Percentiles rank a stretch among this genome's conserved stretches.
These are phyloP conservation scores for Heterobasidion parviporum DNA, from an alignment of 1,284 basidiomycete genomes.

Conservation along the genomic window DNA sequence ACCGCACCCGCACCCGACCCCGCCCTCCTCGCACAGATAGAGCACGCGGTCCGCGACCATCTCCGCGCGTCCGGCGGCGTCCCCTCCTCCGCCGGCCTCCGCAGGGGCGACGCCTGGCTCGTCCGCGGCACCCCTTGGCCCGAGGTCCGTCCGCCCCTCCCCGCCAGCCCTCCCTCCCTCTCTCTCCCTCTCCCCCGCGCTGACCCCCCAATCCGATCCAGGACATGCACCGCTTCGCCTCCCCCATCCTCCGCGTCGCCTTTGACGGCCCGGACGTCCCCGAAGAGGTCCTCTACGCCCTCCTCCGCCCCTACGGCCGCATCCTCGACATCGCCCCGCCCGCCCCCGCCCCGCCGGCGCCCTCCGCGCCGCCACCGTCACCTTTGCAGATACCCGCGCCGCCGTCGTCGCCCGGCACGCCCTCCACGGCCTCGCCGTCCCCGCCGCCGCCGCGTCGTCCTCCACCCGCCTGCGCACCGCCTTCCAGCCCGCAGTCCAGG, in stretches of 20 bases:
- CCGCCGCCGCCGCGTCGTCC: neutral
- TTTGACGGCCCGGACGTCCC: conserved; percentile 84
- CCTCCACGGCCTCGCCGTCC: conserved; percentile 62
- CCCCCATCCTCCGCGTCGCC: conserved; percentile 61
- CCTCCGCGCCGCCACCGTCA: conserved; percentile 57
- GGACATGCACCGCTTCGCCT: conserved; percentile 83
- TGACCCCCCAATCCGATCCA: conserved; percentile 20
- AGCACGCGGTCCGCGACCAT: conserved; percentile 35
- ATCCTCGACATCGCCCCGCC: conserved; percentile 65
- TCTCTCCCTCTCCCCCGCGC: neutral
- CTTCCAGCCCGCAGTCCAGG: conserved; percentile 72
- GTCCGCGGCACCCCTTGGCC: conserved; percentile 80
- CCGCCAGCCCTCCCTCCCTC: too few relatives aligned
- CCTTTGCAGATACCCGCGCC: conserved; percentile 55
- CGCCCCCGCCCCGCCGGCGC: conserved; percentile 56
- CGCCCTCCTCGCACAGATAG: conserved; percentile 37
- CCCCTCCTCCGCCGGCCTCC: conserved; percentile 55
- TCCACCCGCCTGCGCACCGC: conserved; percentile 54
- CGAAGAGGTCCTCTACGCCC: conserved; percentile 67
- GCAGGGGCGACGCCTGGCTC: conserved; percentile 60
- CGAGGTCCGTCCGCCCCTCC: conserved; percentile 46
- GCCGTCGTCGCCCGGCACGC: conserved; percentile 83
- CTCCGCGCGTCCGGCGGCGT: conserved; percentile 42
- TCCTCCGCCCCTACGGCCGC: conserved; percentile 79
- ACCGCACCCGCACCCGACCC: conserved; percentile 21